phyloP scores from a whole-genome alignment of 371 early-diverging fungal species.

The Mortierella sp. region DNA sequence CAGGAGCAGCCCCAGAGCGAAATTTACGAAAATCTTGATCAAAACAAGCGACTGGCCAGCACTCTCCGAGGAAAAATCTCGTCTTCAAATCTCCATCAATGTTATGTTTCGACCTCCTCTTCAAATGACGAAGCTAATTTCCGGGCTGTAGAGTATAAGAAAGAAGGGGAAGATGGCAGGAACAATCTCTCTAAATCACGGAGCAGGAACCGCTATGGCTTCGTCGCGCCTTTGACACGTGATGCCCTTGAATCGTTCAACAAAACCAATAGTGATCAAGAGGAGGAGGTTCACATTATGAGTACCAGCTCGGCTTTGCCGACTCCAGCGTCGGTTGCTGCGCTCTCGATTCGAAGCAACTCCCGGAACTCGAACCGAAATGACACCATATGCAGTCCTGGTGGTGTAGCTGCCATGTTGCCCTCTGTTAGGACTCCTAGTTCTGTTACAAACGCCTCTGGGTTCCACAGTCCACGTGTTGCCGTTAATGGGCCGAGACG shows the following conservation, averaged over 20 bases:
- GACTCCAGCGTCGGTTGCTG: conserved; percentile 37
- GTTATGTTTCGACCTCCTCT: background rate
- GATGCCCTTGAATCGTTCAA: conserved; percentile 34
- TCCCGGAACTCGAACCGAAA: conserved; percentile 37
- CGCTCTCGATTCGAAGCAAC: conserved; percentile 41
- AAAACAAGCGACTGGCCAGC: conserved; percentile 15
- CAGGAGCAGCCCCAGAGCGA: background rate
- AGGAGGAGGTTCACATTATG: background rate
- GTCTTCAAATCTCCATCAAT: conserved; percentile 14
- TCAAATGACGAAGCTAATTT: background rate
- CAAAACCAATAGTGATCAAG: background rate
- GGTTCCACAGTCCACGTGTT: conserved; percentile 20
- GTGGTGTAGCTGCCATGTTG: background rate
- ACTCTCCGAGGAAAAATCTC: conserved; percentile 22
- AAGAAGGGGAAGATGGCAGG: conserved; percentile 1
- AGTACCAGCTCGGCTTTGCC: conserved; percentile 13
- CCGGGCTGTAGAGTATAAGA: background rate
- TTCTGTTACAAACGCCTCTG: conserved; percentile 12
- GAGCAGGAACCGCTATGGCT: conserved; percentile 19
- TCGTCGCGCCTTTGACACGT: conserved; percentile 22
- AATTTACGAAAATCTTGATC: background rate
- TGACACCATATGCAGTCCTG: conserved; percentile 4
- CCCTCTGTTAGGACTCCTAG: conserved; percentile 18
- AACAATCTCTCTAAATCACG: background rate
- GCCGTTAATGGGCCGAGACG: background rate